Conservation (phyloP, 768 basidiomycete species). For the Exidia glandulosa region DNA sequence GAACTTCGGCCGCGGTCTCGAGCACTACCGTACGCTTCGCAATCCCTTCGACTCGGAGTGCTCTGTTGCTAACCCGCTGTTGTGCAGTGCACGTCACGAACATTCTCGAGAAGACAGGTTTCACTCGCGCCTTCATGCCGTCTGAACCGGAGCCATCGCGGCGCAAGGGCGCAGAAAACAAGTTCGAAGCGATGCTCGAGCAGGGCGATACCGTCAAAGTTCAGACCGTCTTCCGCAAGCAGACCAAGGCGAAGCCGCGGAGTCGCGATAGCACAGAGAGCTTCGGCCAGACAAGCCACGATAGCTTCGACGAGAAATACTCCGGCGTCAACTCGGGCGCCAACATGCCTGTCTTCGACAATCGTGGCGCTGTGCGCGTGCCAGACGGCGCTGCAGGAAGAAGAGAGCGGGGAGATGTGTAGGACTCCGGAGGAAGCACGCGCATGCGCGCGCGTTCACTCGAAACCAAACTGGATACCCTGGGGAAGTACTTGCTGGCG, state of each 20-base stretch:
- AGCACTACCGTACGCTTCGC: constrained; percentile 34
- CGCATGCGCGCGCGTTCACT: too few species aligned
- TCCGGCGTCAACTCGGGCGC: background rate
- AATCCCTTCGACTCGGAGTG: background rate
- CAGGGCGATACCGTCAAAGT: background rate
- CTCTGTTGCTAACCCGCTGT: background rate
- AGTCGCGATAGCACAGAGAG: background rate
- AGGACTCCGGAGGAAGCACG: background rate
- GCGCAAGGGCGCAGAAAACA: too few species aligned
- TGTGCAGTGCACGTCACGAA: background rate
- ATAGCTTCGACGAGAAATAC: background rate
- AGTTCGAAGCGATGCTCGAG: background rate
- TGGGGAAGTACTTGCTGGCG: too few species aligned
- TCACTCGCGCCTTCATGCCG: background rate
- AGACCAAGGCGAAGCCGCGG: background rate
- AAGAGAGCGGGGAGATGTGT: background rate
- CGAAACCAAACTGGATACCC: too few species aligned
- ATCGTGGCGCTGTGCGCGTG: background rate
- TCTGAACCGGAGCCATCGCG: background rate
- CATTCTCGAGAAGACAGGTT: background rate
- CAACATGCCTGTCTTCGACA: background rate
- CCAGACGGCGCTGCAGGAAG: background rate
- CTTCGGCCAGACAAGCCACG: background rate
- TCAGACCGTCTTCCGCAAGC: background rate
- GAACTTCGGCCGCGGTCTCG: constrained; percentile 45